Evolutionary conservation across 2,329 filamentous ascomycete species (phyloP).

Genomic region (Chrysoporthe deuterocubensis): DNA sequence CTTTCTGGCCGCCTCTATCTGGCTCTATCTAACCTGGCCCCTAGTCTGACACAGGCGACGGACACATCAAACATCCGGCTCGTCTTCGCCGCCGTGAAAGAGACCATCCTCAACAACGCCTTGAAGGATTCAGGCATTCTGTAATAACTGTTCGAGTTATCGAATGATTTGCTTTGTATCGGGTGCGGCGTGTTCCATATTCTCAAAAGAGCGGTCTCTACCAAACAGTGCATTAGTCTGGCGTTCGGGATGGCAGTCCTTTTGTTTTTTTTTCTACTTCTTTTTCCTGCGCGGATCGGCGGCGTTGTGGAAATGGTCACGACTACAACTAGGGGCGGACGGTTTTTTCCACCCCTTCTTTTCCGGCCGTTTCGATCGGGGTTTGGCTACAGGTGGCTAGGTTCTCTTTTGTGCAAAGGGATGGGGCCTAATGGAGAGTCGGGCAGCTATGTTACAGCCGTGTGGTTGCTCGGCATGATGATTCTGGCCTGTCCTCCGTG

Average conservation of each 20-base stretch:
- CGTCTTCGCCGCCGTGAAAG: conserved; percentile 97
- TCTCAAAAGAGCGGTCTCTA: conserved; percentile 28
- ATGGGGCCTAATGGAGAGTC: conserved; percentile 4
- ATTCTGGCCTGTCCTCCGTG: conserved; percentile 12
- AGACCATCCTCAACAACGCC: conserved; percentile 97
- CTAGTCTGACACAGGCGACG: conserved; percentile 93
- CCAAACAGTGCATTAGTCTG: conserved; percentile 28
- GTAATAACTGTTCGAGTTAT: conserved; percentile 46
- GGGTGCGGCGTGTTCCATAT: conserved; percentile 17
- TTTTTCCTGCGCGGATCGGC: conserved; percentile 13
- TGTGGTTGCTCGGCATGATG: conserved; percentile 18
- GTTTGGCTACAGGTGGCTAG: neutral
- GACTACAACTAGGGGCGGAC: conserved; percentile 1
- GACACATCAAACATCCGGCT: conserved; percentile 98
- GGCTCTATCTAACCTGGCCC: conserved; percentile 31
- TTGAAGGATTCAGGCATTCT: conserved; percentile 98
- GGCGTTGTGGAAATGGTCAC: conserved; percentile 23
- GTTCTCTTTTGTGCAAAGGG: conserved; percentile 1
- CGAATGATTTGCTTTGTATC: conserved; percentile 12
- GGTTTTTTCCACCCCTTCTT: neutral
- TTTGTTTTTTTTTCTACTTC: neutral
- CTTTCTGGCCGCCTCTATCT: conserved; percentile 2
- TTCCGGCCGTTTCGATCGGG: neutral
- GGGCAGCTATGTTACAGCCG: conserved; percentile 16
- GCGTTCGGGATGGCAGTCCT: conserved; percentile 26